Evolutionary conservation across 345 rosid genomes (phyloP).

Genomic region (Sisymbrium altissimum): DNA sequence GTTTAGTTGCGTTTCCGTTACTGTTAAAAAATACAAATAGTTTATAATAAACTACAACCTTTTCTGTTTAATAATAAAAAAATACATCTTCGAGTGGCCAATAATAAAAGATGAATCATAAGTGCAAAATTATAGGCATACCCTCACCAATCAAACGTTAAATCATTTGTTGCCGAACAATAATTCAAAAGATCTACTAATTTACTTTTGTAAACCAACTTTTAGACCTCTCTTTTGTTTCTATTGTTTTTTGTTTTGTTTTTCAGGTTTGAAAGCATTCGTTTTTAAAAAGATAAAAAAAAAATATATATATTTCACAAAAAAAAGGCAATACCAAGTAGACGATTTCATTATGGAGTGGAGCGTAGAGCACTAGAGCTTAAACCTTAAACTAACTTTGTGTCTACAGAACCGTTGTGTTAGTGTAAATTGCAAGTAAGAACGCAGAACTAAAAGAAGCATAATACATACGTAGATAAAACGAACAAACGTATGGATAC

Average conservation of each 20-base stretch:
- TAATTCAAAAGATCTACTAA: conserved; percentile 35
- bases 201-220: conserved; percentile 33
- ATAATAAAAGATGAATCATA: conserved; percentile 15
- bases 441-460: not conserved
- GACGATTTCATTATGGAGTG: not conserved
- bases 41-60: not conserved
- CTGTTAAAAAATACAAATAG: not conserved
- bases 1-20: not conserved
- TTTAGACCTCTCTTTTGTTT: conserved; percentile 38
- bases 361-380: not conserved
- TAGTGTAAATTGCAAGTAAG: not conserved
- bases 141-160: conserved; percentile 33
- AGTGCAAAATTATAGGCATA: conserved; percentile 31
- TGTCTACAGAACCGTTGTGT: not conserved
- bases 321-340: not conserved
- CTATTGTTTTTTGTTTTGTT: conserved; percentile 17
- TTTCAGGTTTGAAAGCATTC: not conserved
- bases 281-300: not conserved
- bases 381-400: not conserved
- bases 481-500: conserved; percentile 24
- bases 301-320: not conserved
- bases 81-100: conserved; percentile 19
- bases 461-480: not conserved
- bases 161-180: conserved; percentile 25
- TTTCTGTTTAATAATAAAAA: not conserved